Conservation (phyloP, 2,329 filamentous ascomycete genomes). For the Pseudogymnoascus sp. region DNA sequence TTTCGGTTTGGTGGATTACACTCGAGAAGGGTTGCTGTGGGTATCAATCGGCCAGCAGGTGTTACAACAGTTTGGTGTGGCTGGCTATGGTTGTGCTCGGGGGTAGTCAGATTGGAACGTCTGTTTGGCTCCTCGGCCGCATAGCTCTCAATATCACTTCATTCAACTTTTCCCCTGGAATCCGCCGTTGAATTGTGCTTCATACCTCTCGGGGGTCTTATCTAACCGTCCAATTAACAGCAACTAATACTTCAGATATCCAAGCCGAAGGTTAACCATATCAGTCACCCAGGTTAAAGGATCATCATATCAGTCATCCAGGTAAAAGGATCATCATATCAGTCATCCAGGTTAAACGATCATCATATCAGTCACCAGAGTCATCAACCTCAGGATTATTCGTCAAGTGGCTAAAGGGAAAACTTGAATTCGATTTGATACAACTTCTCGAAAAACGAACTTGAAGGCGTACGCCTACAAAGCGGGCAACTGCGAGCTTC, state of each 20-base stretch:
- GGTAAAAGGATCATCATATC: neutral
- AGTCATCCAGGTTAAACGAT: neutral
- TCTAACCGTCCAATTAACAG: neutral
- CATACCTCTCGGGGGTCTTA: neutral
- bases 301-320: neutral
- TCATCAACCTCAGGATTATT: neutral
- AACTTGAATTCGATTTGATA: slow-evolving; percentile 1
- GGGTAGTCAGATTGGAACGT: slow-evolving; percentile 8
- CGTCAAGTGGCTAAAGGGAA: neutral
- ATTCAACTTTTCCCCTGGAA: neutral
- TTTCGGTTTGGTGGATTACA: slow-evolving; percentile 9
- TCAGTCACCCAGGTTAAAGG: neutral
- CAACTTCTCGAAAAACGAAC: slow-evolving; percentile 15
- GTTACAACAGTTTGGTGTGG: slow-evolving; percentile 9
- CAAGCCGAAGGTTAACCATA: neutral
- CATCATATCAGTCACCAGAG: neutral
- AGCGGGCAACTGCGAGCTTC: slow-evolving; percentile 14
- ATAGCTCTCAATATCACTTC: slow-evolving; percentile 11
- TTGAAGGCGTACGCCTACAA: slow-evolving; percentile 16
- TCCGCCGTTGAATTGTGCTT: neutral
- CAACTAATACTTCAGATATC: neutral
- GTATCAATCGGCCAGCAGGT: slow-evolving; percentile 1
- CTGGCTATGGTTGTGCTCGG: slow-evolving; percentile 3
- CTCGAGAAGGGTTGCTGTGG: neutral
- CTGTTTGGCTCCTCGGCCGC: slow-evolving; percentile 7